Base-by-base conservation (phyloP, 2,329 filamentous ascomycete species). In the Microdochium paspali region DNA sequence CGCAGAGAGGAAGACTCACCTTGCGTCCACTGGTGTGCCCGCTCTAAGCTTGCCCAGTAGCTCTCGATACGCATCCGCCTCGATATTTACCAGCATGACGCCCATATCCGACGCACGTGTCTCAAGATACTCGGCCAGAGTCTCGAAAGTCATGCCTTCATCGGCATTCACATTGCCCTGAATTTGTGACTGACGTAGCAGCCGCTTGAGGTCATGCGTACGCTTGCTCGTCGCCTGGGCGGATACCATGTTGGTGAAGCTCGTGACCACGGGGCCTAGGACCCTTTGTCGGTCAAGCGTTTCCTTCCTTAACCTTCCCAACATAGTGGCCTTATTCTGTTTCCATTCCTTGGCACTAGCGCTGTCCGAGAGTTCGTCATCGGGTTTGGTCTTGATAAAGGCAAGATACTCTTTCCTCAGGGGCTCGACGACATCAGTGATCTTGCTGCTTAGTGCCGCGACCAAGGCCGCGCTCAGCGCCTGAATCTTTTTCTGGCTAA, bases 181-280 rank as follows among this genome's bases (percentile, higher is more conserved):
- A 24, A 60, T 59, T 26, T 54, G 47, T 10, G 53, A 49, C 44
- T 60, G 56, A 10, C 57, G 56, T 21, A 53, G 32, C 18, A 60
- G 49, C 49, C 56, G 51, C 28, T 59, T 54, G n/a, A 59, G 31
- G 42, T 60, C 57, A 32, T 60, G 54, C 18, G 54, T 58, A 46
- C 56, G 46, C 49, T 58, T 60, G 9, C 56, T 59, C 9, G 56
- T 59, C 20, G 52, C 57, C 46, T 56, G 56, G 15, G 56, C 52
- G 28, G 57, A 60, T 32, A 58, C 53, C 53, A 59, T 58, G 28
- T 52, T 56, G n/a, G 49, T 51, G 26, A 59, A 42, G 18, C 46
- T 47, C 1, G 55, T 49, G 31, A 56, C 58, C 15, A 47, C 35
- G 18, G 47, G 47, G 30, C 49, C 48, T 2, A 56, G 47, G 10